Evolutionary conservation across 2,329 filamentous ascomycete species (phyloP), one percentile per base, ranked within the genome.

Genomic region (Myriosclerotinia duriaeana): DNA sequence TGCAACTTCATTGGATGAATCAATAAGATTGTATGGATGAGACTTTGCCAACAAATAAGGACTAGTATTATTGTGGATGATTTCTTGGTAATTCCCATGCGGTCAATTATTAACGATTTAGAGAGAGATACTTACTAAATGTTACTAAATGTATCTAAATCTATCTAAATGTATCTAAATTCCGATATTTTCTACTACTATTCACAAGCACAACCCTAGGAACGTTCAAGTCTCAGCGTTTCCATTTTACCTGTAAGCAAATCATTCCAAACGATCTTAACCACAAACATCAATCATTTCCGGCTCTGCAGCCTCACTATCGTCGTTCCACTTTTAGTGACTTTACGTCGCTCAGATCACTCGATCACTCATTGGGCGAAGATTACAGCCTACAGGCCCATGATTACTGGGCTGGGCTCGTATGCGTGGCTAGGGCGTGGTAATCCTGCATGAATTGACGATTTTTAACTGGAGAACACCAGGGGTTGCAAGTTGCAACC

Each of bases 251-350:
- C 38, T 48, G n/a, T 40, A 42, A 52, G 34, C 58, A 61, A 61
- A 61, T 50, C 58, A 61, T 26, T 48, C 42, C 34, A 38, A 50
- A 50, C 44, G 14, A 61, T 26, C 44, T 61, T 61, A 38, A 59
- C 58, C 58, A 50, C 30, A 61, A 61, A 38, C 58, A 61, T 61
- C 30, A 61, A 48, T 61, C 58, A 61, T 61, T 61, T 61, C 44
- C 58, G 58, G 15, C 22, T 42, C 56, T 61, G 46, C 58, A 61
- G 58, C 58, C 58, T 61, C 58, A 61, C 58, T 61, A 38, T 61
- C 44, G 30, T 50, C 22, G 30, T 61, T 12, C 56, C 56, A 60
- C 44, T 26, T 26, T 26, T 26, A 26, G 26, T 26, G 26, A 26
- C 26, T 61, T 50, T 50, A 52, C 46, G 30, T 34, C 30, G 34